phyloP scores from a whole-genome alignment of 768 basidiomycete genomes.

The Paxillus involutus region DNA sequence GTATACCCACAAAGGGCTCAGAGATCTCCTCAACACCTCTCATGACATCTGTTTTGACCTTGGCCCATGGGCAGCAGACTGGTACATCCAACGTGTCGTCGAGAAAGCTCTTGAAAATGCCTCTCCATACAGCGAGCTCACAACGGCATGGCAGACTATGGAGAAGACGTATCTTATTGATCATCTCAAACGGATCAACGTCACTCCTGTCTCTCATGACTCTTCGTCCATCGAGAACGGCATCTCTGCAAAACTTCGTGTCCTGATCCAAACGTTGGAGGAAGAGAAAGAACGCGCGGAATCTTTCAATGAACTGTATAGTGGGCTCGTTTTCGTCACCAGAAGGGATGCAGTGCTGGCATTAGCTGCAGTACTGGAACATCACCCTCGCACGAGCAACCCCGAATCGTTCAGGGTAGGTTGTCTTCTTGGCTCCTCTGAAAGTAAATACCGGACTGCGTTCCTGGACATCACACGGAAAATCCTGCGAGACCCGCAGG shows the following conservation, averaged over 20 bases:
- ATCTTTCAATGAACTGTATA: slow-evolving; percentile 54
- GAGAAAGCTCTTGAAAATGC: slow-evolving; percentile 46
- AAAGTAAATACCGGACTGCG: slow-evolving; percentile 51
- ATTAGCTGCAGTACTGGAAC: slow-evolving; percentile 56
- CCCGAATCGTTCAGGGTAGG: slow-evolving; percentile 53
- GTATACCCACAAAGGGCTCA: slow-evolving; percentile 66
- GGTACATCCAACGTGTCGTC: slow-evolving; percentile 66
- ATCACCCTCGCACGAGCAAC: slow-evolving; percentile 53
- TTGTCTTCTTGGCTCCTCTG: slow-evolving; percentile 65
- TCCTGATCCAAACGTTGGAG: slow-evolving; percentile 53
- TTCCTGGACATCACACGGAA: slow-evolving; percentile 72
- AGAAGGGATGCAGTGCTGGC: slow-evolving; percentile 73
- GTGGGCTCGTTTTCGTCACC: slow-evolving; percentile 74
- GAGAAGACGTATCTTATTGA: slow-evolving; percentile 64
- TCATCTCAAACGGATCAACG: slow-evolving; percentile 44
- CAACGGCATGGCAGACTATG: slow-evolving; percentile 49
- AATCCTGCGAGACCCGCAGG: slow-evolving; percentile 50
- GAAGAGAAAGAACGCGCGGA: slow-evolving; percentile 57
- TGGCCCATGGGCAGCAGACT: slow-evolving; percentile 77
- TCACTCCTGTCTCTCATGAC: slow-evolving; percentile 49
- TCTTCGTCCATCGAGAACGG: slow-evolving; percentile 51
- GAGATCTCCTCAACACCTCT: slow-evolving; percentile 57
- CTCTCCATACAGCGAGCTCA: slow-evolving; percentile 49
- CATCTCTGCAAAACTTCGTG: slow-evolving; percentile 56
- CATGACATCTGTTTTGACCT: slow-evolving; percentile 58